Evolutionary conservation across 2,329 filamentous ascomycete genomes (phyloP), one percentile per base, ranked within the genome.

Genomic region (Cladosporium colombiae): DNA sequence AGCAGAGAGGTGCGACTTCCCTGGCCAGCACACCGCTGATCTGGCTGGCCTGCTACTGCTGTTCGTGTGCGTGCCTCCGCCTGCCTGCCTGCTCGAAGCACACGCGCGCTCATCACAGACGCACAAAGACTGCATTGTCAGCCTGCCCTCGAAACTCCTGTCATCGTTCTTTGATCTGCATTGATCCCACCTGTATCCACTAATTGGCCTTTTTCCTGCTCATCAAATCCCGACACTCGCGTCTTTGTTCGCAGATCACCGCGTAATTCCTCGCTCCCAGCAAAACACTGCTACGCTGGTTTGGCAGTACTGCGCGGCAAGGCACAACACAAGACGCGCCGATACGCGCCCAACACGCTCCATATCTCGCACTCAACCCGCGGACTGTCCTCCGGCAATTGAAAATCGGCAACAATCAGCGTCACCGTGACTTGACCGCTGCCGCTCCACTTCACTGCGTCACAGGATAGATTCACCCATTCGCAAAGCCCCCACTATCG

Each of bases 111-210:
- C 46, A 52, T 52, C 18, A 46, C 29, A 27, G 40, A 62, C 5
- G 33, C 46, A 62, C 59, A 62, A 62, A 62, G 59, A 21, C 46
- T 35, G 59, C 59, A 50, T 62, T 62, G 59, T 62, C 59, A 37
- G 59, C 59, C 6, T 27, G 18, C 18, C 25, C 25, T 55, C 4
- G 18, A 29, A 16, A 27, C 23, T 60, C 23, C 40, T 60, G 57
- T 60, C 57, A 18, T 50, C 57, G n/a, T 1, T 8, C 25, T 18
- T 23, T 55, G 18, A 18, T 33, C 50, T n/a, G 14, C 27, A 55
- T 60, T 49, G 37, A 60, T 33, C 57, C 44, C 14, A 33, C 57
- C 57, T 31, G 40, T 49, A 60, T 60, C 29, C 27, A 33, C 57
- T 60, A 60, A 40, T 31, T 29, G 27, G 57, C 44, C 57, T 49